phyloP scores from a whole-genome alignment of 177 flowering plant species.

The Telopea speciosissima region DNA sequence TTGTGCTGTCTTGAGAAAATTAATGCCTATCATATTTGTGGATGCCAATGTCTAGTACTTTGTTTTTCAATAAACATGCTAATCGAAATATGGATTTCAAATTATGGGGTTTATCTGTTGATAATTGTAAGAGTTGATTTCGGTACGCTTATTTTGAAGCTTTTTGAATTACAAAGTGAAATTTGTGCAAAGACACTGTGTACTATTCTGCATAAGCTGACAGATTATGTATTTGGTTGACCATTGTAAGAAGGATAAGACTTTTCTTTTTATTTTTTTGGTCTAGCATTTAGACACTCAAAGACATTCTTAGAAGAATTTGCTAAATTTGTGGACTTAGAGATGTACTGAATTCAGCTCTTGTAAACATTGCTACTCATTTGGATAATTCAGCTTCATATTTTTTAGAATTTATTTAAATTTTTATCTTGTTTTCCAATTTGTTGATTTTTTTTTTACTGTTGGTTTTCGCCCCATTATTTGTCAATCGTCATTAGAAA shows the following conservation, averaged over 20 bases:
- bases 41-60: too few relatives aligned
- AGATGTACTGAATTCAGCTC: not conserved
- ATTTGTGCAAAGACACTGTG: not conserved
- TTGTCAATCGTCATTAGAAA: not conserved
- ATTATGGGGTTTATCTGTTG: not conserved
- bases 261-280: not conserved
- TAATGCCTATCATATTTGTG: too few relatives aligned
- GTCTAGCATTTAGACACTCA: not conserved
- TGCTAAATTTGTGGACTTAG: not conserved
- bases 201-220: not conserved
- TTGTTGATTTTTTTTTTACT: not conserved
- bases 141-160: too few relatives aligned
- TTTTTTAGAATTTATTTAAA: too few relatives aligned
- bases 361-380: not conserved
- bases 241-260: not conserved
- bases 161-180: not conserved
- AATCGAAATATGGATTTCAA: not conserved
- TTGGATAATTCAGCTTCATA: not conserved
- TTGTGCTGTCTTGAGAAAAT: too few relatives aligned
- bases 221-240: not conserved
- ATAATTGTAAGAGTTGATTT: not conserved
- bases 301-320: not conserved
- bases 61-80: not conserved
- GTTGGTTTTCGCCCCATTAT: not conserved
- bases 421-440: not conserved